Evolutionary conservation across 176 grass and related monocot species (phyloP).

Genomic region (Hsuehochloa calcarea): DNA sequence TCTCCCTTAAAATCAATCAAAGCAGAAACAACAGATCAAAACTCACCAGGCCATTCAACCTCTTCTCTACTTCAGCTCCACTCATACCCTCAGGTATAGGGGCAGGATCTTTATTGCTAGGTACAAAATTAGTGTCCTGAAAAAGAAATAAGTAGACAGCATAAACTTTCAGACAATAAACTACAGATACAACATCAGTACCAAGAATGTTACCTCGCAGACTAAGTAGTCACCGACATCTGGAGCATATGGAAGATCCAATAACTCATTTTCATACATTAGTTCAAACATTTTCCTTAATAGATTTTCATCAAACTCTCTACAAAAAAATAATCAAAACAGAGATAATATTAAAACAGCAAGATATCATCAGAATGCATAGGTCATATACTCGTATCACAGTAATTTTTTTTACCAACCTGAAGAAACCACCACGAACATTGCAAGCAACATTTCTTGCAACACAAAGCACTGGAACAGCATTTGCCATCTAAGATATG

Average conservation of each 20-base stretch:
- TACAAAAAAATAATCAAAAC: constrained; percentile 23
- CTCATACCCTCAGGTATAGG: constrained; percentile 77
- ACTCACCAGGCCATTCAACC: constrained; percentile 57
- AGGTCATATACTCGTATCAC: background rate
- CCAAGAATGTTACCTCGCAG: constrained; percentile 52
- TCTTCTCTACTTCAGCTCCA: constrained; percentile 74
- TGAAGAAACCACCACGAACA: constrained; percentile 97
- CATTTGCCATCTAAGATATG: constrained; percentile 69
- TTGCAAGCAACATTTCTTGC: constrained; percentile 98
- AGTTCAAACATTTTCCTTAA: constrained; percentile 79
- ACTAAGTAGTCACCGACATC: constrained; percentile 89
- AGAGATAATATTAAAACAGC: background rate
- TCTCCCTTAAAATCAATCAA: constrained; percentile 4
- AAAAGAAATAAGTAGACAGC: constrained; percentile 17
- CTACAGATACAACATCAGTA: constrained; percentile 14
- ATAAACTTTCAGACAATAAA: constrained; percentile 33
- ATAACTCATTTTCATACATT: constrained; percentile 77
- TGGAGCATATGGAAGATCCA: constrained; percentile 88
- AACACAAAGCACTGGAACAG: constrained; percentile 92
- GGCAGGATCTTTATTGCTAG: constrained; percentile 59
- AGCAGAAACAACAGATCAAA: constrained; percentile 1
- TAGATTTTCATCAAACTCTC: constrained; percentile 93
- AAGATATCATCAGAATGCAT: constrained; percentile 23
- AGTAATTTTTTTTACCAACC: constrained; percentile 43
- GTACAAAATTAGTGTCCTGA: constrained; percentile 58